Evolutionary conservation across 1,139 yeast genomes (phyloP), one percentile per base, ranked within the genome.

Genomic region (Suhomyces taliae): DNA sequence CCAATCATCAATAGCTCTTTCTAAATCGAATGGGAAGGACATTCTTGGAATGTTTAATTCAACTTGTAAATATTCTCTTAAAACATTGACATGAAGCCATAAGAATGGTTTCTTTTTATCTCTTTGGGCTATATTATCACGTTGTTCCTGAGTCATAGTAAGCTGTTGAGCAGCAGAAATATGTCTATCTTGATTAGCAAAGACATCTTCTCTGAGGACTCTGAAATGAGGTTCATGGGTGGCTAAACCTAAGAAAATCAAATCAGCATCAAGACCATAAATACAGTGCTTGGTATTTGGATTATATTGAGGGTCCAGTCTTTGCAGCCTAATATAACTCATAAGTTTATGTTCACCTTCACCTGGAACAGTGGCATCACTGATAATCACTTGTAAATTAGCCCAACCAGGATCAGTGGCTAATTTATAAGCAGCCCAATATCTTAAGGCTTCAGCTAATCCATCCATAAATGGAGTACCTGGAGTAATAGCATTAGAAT

Each of bases 281-380:
- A 95, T 83, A 69, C 97, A 90, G 67, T 95, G 99, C 39, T 88
- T 82, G 1, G 91, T 86, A 66, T 95, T 93, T 35, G 97, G 93
- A 59, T 88, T 79, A 66, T 91, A 90, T 61, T 81, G 88, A 0
- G 93, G 87, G 59, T 88, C 91, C 41, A 90, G 83, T 64, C 96
- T 81, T 67, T 88, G 90, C 43, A 85, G 78, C 58, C 99, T 82
- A 56, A 95, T 88, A 61, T 87, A 90, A 56, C 87, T 88, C 99
- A 93, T 95, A 58, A 93, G 86, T 65, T 93, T 93, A 73, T 93
- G 99, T 69, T 93, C 99, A 62, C 99, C 99, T 74, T 93, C 99
- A 50, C 99, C 99, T 1, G 99, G 99, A 10, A 91, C 98, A 32
- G 95, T 93, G 43, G 96, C 97, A 57, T 95, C 99, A 62, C 96